Evolutionary conservation across 345 rosid genomes (phyloP).

Genomic region (Abelmoschus esculentus): DNA sequence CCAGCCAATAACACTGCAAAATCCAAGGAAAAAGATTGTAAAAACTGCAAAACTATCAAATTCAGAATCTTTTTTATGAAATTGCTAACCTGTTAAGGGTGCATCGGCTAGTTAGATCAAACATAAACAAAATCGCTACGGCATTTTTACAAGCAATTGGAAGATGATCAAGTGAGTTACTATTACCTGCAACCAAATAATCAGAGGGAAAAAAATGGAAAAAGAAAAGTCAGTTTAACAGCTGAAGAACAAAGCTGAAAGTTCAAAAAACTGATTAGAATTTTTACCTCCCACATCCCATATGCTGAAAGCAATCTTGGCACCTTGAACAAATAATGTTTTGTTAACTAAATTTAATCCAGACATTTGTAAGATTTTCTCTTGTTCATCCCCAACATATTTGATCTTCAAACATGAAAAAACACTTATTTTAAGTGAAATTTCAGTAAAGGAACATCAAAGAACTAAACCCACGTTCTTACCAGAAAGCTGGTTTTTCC

Average conservation of each 20-base stretch:
- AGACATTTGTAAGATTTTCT: conserved; percentile 58
- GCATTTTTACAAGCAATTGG: conserved; percentile 97
- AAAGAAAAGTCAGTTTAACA: neutral
- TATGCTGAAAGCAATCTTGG: conserved; percentile 72
- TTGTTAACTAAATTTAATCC: conserved; percentile 87
- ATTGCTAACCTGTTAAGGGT: conserved; percentile 69
- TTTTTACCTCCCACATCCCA: conserved; percentile 92
- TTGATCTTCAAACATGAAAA: conserved; percentile 37
- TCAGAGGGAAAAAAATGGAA: neutral
- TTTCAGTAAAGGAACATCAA: neutral
- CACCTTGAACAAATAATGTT: conserved; percentile 72
- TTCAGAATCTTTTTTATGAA: neutral
- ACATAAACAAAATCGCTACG: conserved; percentile 92
- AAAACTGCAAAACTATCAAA: neutral
- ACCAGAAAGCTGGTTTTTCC: conserved; percentile 95
- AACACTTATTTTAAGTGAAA: neutral
- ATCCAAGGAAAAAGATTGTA: neutral
- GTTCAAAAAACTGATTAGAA: neutral
- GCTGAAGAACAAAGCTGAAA: neutral
- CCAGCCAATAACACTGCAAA: conserved; percentile 73
- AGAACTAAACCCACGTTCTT: conserved; percentile 3
- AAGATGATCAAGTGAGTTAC: conserved; percentile 58
- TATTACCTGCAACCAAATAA: conserved; percentile 31
- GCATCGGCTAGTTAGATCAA: conserved; percentile 96
- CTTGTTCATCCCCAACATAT: conserved; percentile 79